A percentile compares a stretch with the other conserved stretches of the same genome.
Evolutionary conservation across 768 basidiomycete species (phyloP).

Genomic region (Crucibulum laeve): DNA sequence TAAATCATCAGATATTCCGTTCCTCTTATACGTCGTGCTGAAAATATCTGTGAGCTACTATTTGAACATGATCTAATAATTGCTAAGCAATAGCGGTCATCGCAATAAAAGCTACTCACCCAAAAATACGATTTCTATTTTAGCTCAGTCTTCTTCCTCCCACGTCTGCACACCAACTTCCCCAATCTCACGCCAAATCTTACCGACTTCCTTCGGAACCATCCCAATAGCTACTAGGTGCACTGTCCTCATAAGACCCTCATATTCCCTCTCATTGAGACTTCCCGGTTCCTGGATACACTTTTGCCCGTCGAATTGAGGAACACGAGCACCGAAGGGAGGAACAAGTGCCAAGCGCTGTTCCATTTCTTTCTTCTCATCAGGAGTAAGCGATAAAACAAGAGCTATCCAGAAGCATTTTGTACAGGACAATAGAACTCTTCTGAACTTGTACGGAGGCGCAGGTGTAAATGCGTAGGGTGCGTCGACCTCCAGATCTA

Average conservation of each 20-base stretch:
- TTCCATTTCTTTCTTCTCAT: constrained; percentile 14
- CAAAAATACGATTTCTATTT: too few relatives aligned
- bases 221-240: constrained; percentile 13
- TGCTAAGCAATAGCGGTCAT: too few relatives aligned
- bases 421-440: constrained; percentile 15
- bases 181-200: constrained; percentile 17
- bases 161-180: constrained; percentile 21
- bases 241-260: constrained; percentile 18
- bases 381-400: constrained; percentile 9
- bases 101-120: too few relatives aligned
- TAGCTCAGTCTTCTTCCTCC: constrained; percentile 16
- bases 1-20: too few relatives aligned
- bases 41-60: too few relatives aligned
- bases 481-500: constrained; percentile 13
- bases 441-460: constrained; percentile 13
- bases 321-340: constrained; percentile 13
- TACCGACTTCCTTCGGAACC: constrained; percentile 13
- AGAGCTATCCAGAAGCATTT: constrained; percentile 19
- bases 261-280: constrained; percentile 16
- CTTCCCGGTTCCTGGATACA: constrained; percentile 15
- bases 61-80: too few relatives aligned
- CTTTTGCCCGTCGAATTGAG: constrained; percentile 13
- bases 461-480: constrained; percentile 15
- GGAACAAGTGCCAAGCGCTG: constrained; percentile 13
- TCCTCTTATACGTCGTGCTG: too few relatives aligned